Evolutionary conservation across 139 green algal species (phyloP), one percentile per base, ranked within the genome.

Genomic region (Picochlorum sp.): DNA sequence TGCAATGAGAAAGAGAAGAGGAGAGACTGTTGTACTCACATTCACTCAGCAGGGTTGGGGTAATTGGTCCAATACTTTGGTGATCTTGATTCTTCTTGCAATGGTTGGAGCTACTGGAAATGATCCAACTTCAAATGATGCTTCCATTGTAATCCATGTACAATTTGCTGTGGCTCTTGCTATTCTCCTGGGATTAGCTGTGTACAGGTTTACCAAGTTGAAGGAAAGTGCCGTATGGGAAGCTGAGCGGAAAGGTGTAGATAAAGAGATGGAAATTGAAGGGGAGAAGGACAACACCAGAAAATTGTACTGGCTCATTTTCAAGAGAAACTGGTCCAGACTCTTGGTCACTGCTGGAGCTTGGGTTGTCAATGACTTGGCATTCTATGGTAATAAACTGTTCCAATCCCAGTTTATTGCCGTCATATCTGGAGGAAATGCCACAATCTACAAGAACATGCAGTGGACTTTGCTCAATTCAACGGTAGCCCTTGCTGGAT

Each of bases 321-420:
- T 80, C 9, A 49, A 34, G 6, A 30, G 51, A 37, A 80, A 77
- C 65, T 71, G 65, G 60, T 69, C 58, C 15, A 51, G 74, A 6
- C 59, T 81, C 20, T 6, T 76, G 3, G 52, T 37, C 15, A 80
- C 74, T 15, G 65, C 47, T 38, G 49, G 69, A 14, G 64, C 30
- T 51, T 85, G 78, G 78, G 47, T 82, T 26, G 67, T 70, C 5
- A 69, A 56, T 45, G 72, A 87, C 56, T 83, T 87, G 57, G 72
- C 77, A 44, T 86, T 84, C 65, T 90, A 88, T 23, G 82, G 85
- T 47, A 88, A 88, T 77, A 92, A 91, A 75, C 70, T 91, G 3
- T 81, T 84, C 66, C 77, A 89, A 62, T 63, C 38, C 15, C 34
- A 67, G 0, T 88, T 89, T 73, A 81, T 89, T 16, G 23, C 70